Conservation (phyloP, 2,329 filamentous ascomycete genomes). For the Fusarium tricinctum region DNA sequence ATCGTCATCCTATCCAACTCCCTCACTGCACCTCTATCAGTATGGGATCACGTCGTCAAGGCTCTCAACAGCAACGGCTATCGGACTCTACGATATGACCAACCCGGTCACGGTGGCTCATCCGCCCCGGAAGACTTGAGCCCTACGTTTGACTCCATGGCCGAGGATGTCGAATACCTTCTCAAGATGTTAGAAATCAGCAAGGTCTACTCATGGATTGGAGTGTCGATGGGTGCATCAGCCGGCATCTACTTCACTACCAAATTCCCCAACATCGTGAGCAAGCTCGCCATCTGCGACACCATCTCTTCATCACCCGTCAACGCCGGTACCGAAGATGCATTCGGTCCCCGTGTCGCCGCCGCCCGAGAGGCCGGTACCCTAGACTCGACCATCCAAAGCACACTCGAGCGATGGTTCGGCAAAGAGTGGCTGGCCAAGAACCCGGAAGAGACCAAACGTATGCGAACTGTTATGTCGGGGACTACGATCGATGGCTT, state of each 20-base stretch:
- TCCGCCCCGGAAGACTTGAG: conserved; percentile 52
- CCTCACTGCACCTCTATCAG: conserved; percentile 53
- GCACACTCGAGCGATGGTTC: conserved; percentile 60
- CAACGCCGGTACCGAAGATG: conserved; percentile 54
- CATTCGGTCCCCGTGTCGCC: conserved; percentile 55
- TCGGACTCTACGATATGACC: conserved; percentile 60
- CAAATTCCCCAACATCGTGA: conserved; percentile 56
- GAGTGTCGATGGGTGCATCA: conserved; percentile 62
- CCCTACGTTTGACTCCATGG: conserved; percentile 58
- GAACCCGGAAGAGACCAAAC: conserved; percentile 54
- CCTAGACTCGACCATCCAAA: conserved; percentile 51
- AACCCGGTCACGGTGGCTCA: conserved; percentile 60
- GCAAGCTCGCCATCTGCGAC: conserved; percentile 58
- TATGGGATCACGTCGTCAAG: conserved; percentile 59
- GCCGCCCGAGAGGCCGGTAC: conserved; percentile 53
- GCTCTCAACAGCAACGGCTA: conserved; percentile 54
- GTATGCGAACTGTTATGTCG: conserved; percentile 56
- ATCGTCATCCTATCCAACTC: conserved; percentile 59
- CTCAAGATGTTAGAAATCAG: conserved; percentile 52
- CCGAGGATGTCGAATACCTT: conserved; percentile 56
- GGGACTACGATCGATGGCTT: conserved; percentile 58
- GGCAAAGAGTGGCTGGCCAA: conserved; percentile 54
- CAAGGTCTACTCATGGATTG: conserved; percentile 58
- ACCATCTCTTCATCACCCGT: conserved; percentile 57
- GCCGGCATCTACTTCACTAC: conserved; percentile 57